Conservation (phyloP, 1,284 basidiomycete genomes). For the Boletus holoroseus region DNA sequence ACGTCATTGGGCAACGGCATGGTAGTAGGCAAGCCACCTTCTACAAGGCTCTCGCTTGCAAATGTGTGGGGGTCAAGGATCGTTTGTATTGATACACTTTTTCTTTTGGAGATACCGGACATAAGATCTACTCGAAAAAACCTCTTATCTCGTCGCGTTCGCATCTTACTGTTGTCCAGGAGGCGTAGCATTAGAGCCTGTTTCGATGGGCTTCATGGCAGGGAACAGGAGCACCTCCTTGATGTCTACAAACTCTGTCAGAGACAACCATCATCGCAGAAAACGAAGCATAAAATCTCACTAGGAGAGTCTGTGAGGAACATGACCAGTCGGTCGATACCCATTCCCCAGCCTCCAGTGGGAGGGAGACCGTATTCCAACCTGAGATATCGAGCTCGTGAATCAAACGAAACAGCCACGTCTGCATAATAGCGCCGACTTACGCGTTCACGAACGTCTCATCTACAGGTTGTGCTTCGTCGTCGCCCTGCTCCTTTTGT, state of each 20-base stretch:
- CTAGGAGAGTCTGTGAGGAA: constrained; percentile 90
- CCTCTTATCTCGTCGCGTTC: not conserved
- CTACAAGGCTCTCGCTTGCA: not conserved
- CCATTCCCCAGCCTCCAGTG: constrained; percentile 94
- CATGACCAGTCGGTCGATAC: constrained; percentile 93
- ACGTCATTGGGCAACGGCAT: not conserved
- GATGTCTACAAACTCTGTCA: constrained; percentile 55
- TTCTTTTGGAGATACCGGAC: not conserved
- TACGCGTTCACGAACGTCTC: constrained; percentile 91
- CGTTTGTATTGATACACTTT: not conserved
- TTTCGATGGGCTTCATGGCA: constrained; percentile 80
- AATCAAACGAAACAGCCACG: not conserved
- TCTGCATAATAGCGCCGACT: constrained; percentile 31
- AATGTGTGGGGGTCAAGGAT: not conserved
- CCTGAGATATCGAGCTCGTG: constrained; percentile 36
- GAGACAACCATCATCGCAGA: constrained; percentile 13
- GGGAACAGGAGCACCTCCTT: constrained; percentile 89
- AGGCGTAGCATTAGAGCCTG: constrained; percentile 21
- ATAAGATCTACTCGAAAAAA: not conserved
- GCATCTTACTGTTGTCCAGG: constrained; percentile 17
- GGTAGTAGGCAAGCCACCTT: not conserved
- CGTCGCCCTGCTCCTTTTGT: constrained; percentile 96
- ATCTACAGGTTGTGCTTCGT: constrained; percentile 96
- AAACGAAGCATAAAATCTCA: constrained; percentile 38
- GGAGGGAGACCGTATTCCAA: constrained; percentile 97